Evolutionary conservation across 306 rosid genomes (phyloP), one percentile per base, ranked within the genome.

Genomic region (Fragaria nilgerrensis): DNA sequence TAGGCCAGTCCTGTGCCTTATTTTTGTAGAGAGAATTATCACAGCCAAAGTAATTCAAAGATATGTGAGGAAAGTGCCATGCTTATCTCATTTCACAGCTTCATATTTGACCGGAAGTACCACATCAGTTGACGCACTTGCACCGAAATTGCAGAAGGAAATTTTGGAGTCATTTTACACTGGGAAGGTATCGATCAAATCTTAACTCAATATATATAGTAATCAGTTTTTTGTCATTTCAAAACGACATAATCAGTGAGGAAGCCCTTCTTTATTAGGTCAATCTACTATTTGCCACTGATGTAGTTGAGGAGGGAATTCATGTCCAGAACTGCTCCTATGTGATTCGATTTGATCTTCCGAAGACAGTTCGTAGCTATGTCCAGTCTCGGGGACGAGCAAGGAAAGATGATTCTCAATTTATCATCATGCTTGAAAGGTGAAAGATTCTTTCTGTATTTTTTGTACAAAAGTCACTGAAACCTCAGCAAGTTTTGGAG

Each of bases 281-380:
- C 90, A 92, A 94, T 86, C 85, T 94, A 62, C 85, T 94, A 63
- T 90, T 94, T 82, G 82, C 98, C 66, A 94, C 98, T 76, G 97
- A 90, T 74, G 96, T 94, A 68, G 89, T 92, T 73, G 98, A 94
- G 86, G 98, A 94, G 85, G 98, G 97, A 82, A 89, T 92, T 78
- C 92, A 94, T 63, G 95, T 94, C 75, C 93, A 94, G 44, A 83
- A 87, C 77, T 92, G 97, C 85, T 90, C 97, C 62, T 88, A 84
- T 80, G 98, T 92, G 59, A 85, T 94, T 82, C 96, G 96, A 34
- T 94, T 94, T 85, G 97, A 94, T 77, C 90, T 92, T 68, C 98
- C 98, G 68, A 94, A 88, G 85, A 90, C 96, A 14, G 89, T 92
- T 80, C 87, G 93, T 56, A 90, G 98, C 81, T 94, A 88, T 86